Percentiles rank a stretch among this genome's conserved stretches.
These are phyloP conservation scores for Pleodorina starrii DNA, from an alignment of 139 green algal genomes.

Conservation along the genomic window DNA sequence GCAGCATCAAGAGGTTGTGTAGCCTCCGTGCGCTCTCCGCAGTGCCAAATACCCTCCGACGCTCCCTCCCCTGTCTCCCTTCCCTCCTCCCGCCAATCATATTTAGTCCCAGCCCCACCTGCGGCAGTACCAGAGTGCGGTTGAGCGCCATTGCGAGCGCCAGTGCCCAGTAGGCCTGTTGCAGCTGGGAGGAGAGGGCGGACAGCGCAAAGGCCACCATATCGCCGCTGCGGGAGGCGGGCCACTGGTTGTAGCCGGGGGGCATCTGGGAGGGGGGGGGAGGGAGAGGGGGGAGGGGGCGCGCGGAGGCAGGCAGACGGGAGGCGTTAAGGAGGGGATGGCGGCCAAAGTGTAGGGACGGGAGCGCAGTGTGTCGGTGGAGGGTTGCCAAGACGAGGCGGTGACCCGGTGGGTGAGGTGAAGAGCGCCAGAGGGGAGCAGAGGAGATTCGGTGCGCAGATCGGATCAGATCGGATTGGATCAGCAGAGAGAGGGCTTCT, in stretches of 20 bases:
- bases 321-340: background rate
- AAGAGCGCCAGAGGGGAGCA: no score
- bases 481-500: no score
- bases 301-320: background rate
- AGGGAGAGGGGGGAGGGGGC: background rate
- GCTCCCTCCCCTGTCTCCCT: background rate
- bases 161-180: conserved; percentile 53
- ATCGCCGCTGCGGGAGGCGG: conserved; percentile 3
- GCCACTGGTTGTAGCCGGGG: conserved; percentile 3
- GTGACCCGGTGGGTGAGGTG: no score
- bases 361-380: no score
- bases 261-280: background rate
- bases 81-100: background rate
- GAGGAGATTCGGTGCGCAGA: no score
- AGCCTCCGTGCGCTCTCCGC: no score
- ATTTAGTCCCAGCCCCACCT: conserved; percentile 19
- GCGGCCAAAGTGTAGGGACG: no score
- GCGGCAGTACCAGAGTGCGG: conserved; percentile 53
- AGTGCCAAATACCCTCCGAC: no score
- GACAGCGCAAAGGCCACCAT: conserved; percentile 50
- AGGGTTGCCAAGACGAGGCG: no score
- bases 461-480: no score
- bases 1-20: no score
- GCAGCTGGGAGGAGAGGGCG: conserved; percentile 40
- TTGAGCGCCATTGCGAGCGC: conserved; percentile 35